Evolutionary conservation across 2,329 filamentous ascomycete genomes (phyloP).

Genomic region (Fusarium pseudonygamai): DNA sequence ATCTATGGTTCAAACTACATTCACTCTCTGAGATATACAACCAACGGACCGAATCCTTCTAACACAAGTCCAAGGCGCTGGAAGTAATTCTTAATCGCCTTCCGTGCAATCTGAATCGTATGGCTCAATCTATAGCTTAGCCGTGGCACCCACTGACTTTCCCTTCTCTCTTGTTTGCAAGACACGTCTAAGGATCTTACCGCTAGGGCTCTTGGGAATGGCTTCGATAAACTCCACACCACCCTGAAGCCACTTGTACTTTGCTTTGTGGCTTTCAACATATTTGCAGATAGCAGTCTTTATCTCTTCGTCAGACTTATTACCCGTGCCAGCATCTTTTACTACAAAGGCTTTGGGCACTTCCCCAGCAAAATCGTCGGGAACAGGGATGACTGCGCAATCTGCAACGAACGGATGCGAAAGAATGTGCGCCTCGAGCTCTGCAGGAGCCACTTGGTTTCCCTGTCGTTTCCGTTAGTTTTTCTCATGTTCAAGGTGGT

Average conservation of each 20-base stretch:
- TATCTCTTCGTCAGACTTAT: not conserved
- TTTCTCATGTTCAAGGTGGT: accelerated
- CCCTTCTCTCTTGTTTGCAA: not conserved
- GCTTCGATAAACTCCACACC: not conserved
- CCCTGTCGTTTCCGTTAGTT: accelerated
- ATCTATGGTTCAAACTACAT: not conserved
- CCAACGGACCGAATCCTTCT: not conserved
- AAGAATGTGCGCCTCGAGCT: not conserved
- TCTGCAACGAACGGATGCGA: not conserved
- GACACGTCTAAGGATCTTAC: not conserved
- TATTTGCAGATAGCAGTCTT: not conserved
- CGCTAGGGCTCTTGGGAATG: not conserved
- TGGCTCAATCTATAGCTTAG: not conserved
- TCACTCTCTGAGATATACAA: not conserved
- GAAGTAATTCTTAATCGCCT: accelerated
- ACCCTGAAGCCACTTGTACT: not conserved
- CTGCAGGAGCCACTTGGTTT: not conserved
- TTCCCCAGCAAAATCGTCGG: not conserved
- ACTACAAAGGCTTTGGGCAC: not conserved
- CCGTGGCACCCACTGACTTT: accelerated
- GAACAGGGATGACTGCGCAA: not conserved
- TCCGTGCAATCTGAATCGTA: accelerated
- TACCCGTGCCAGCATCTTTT: not conserved
- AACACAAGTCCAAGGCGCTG: accelerated
- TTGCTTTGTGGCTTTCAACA: not conserved